phyloP scores from a whole-genome alignment of 2,329 filamentous ascomycete species.

The Fusarium sororula region DNA sequence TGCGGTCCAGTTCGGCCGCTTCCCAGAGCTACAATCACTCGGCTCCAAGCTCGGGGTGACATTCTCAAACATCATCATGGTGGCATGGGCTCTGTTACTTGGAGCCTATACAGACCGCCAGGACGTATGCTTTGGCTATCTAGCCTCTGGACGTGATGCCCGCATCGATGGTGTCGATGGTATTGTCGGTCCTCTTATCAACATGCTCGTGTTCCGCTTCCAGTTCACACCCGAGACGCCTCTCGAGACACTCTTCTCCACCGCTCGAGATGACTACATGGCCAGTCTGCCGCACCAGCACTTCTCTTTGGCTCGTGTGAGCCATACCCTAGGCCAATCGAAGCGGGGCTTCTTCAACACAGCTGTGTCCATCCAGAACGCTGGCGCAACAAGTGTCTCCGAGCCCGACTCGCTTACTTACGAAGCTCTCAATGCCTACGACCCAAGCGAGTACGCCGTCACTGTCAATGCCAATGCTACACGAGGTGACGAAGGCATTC shows the following conservation, averaged over 20 bases:
- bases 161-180: constrained; percentile 24
- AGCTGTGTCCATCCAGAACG: constrained; percentile 46
- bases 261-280: constrained; percentile 18
- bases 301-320: constrained; percentile 59
- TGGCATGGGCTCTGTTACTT: constrained; percentile 62
- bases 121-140: constrained; percentile 61
- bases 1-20: constrained; percentile 5
- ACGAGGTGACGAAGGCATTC: constrained; percentile 35
- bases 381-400: constrained; percentile 1
- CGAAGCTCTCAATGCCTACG: constrained; percentile 32
- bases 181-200: constrained; percentile 44
- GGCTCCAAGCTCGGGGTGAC: constrained; percentile 50
- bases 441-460: constrained; percentile 45
- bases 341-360: constrained; percentile 47
- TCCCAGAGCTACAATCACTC: constrained; percentile 1
- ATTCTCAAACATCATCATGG: constrained; percentile 59
- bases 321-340: constrained; percentile 41
- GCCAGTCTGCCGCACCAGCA: constrained; percentile 56
- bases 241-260: constrained; percentile 51
- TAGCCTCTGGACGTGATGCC: constrained; percentile 35
- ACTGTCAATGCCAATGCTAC: constrained; percentile 45
- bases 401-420: not conserved
- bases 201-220: constrained; percentile 64
- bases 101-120: constrained; percentile 56
- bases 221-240: constrained; percentile 39